Percentiles rank a stretch among this genome's conserved stretches.
Conservation (phyloP, 192 early-diverging fungal genomes). For the Gaertneriomyces semiglobifer region DNA sequence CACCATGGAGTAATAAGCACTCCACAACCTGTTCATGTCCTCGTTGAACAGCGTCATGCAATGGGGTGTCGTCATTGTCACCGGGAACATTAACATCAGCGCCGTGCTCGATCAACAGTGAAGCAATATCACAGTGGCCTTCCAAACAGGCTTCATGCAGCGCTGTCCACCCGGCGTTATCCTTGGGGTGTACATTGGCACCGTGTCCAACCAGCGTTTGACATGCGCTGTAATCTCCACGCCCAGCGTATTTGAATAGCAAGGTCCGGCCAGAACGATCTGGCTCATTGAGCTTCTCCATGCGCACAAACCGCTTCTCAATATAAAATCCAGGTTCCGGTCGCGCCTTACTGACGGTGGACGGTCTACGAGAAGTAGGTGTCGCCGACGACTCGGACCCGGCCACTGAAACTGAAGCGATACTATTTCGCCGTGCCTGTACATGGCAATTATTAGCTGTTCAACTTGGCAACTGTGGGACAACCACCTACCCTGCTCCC, state of each 20-base stretch:
- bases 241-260: constrained; percentile 41
- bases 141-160: constrained; percentile 54
- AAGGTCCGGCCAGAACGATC: constrained; percentile 48
- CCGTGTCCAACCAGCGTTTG: constrained; percentile 42
- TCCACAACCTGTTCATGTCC: constrained; percentile 49
- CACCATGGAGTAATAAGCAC: constrained; percentile 48
- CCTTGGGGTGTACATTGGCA: constrained; percentile 49
- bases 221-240: constrained; percentile 41
- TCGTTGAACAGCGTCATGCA: constrained; percentile 55
- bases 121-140: constrained; percentile 40
- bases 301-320: constrained; percentile 11
- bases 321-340: constrained; percentile 5
- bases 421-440: too few species aligned
- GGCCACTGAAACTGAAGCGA: too few species aligned
- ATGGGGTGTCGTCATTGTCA: constrained; percentile 50
- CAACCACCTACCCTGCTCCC: neutral
- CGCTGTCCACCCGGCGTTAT: constrained; percentile 59
- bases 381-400: too few species aligned
- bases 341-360: constrained; percentile 1
- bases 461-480: too few species aligned
- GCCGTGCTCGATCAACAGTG: constrained; percentile 44
- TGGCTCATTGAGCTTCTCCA: constrained; percentile 30
- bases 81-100: constrained; percentile 52
- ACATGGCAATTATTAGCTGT: too few species aligned
- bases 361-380: neutral